phyloP scores from a whole-genome alignment of 1,284 basidiomycete species.

The Veloboletus limbatus region DNA sequence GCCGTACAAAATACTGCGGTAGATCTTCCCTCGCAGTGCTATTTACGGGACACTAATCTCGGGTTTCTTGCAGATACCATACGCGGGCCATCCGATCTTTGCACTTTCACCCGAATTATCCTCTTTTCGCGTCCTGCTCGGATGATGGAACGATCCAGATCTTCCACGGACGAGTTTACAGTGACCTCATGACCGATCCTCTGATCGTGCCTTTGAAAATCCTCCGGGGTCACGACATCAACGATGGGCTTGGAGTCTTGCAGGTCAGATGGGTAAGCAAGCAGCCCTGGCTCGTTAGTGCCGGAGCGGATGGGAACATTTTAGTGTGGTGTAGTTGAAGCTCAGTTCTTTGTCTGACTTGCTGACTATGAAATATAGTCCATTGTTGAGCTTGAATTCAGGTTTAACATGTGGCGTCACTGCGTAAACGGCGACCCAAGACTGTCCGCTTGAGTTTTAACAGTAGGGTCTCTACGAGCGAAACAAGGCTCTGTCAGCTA shows the following conservation, averaged over 20 bases:
- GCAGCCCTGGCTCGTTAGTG: conserved; percentile 92
- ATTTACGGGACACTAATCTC: conserved; percentile 15
- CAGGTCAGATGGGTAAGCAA: conserved; percentile 87
- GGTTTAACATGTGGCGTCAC: conserved; percentile 12
- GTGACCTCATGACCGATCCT: conserved; percentile 92
- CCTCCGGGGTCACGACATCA: conserved; percentile 82
- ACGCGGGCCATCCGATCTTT: conserved; percentile 88
- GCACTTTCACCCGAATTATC: conserved; percentile 91
- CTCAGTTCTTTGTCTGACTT: conserved; percentile 29
- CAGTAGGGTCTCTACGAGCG: conserved; percentile 3
- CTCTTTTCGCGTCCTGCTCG: conserved; percentile 92
- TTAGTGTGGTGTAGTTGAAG: conserved; percentile 80
- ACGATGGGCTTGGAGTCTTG: conserved; percentile 87
- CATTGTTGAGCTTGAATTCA: conserved; percentile 30
- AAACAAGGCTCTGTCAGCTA: conserved; percentile 4
- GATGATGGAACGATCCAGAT: conserved; percentile 97
- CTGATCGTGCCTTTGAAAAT: conserved; percentile 98
- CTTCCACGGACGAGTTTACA: conserved; percentile 94
- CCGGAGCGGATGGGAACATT: conserved; percentile 90
- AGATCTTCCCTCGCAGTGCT: conserved; percentile 13
- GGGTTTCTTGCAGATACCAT: conserved; percentile 70
- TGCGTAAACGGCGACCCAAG: conserved; percentile 12
- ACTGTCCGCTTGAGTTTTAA: conserved; percentile 2
- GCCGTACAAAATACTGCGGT: conserved; percentile 95
- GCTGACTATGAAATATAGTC: conserved; percentile 24